These are phyloP conservation scores for Kalmanozyma brasiliensis DNA, from an alignment of 1,284 basidiomycete genomes.

Conservation along the genomic window DNA sequence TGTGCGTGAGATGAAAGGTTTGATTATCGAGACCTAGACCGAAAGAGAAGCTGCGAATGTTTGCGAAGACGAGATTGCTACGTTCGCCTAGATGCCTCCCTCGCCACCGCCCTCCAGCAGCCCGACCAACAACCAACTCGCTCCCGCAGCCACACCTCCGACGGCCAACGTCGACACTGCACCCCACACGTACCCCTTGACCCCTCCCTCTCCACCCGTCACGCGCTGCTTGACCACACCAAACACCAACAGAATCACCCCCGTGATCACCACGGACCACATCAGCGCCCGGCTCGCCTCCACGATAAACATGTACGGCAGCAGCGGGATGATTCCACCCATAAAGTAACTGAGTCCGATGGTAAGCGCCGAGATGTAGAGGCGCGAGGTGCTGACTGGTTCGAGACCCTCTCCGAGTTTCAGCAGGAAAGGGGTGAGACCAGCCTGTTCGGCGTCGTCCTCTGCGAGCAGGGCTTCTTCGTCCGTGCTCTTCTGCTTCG, in stretches of 20 bases:
- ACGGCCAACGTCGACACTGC: constrained; percentile 88
- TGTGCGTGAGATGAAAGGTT: constrained; percentile 1
- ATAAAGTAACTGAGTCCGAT: constrained; percentile 61
- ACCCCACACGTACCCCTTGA: constrained; percentile 76
- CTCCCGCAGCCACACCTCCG: constrained; percentile 87
- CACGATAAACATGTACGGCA: constrained; percentile 61
- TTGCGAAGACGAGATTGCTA: too few species aligned
- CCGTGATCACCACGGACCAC: constrained; percentile 57
- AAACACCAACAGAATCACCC: constrained; percentile 56
- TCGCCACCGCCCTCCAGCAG: constrained; percentile 73
- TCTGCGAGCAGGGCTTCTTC: constrained; percentile 15
- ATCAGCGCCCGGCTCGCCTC: constrained; percentile 46
- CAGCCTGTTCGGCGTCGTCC: constrained; percentile 34
- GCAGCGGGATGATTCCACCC: constrained; percentile 59
- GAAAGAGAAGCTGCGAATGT: too few species aligned
- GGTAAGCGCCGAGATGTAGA: constrained; percentile 53
- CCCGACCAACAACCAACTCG: constrained; percentile 86
- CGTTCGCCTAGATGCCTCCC: constrained; percentile 16
- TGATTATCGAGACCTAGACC: too few species aligned
- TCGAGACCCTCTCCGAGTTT: constrained; percentile 57
- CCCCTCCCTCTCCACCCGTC: constrained; percentile 52
- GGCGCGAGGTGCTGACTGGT: constrained; percentile 56
- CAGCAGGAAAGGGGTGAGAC: constrained; percentile 62
- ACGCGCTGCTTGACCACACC: constrained; percentile 59
- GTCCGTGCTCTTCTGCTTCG: constrained; percentile 11